Evolutionary conservation across 179 eudicot species (phyloP).

Genomic region (Patellifolia procumbens): DNA sequence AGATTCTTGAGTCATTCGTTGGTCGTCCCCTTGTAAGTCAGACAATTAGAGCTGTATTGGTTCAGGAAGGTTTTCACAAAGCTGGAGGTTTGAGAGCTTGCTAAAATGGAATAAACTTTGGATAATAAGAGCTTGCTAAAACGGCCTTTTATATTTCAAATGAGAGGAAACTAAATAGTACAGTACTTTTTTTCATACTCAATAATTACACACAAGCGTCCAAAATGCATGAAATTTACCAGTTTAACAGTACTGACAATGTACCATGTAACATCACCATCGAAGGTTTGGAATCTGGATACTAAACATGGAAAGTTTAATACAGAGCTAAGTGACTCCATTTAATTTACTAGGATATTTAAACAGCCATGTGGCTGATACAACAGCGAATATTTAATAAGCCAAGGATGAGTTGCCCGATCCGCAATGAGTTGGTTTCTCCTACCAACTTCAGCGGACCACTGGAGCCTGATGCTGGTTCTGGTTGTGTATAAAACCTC

Average conservation of each 20-base stretch:
- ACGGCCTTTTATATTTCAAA: too few species aligned
- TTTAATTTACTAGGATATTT: slow-evolving; percentile 14
- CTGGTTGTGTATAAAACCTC: slow-evolving; percentile 38
- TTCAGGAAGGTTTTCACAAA: too few species aligned
- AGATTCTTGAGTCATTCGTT: too few species aligned
- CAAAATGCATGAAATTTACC: neutral
- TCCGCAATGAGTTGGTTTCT: slow-evolving; percentile 22
- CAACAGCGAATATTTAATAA: slow-evolving; percentile 22
- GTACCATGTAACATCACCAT: neutral
- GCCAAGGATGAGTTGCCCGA: slow-evolving; percentile 99
- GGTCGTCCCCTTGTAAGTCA: too few species aligned
- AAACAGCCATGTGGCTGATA: slow-evolving; percentile 1
- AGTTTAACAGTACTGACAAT: neutral
- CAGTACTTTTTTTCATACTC: too few species aligned
- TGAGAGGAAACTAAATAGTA: too few species aligned
- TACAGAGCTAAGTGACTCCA: neutral
- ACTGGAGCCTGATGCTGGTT: slow-evolving; percentile 46
- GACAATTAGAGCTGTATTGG: too few species aligned
- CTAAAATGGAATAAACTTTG: too few species aligned
- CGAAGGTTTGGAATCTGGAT: too few species aligned
- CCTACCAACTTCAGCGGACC: slow-evolving; percentile 50
- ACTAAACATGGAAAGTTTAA: neutral
- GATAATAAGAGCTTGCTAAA: too few species aligned
- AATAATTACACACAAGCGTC: neutral
- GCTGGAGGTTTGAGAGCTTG: too few species aligned